Evolutionary conservation across 139 green algal species (phyloP), one percentile per base, ranked within the genome.

Genomic region (Coelastrella sp.): DNA sequence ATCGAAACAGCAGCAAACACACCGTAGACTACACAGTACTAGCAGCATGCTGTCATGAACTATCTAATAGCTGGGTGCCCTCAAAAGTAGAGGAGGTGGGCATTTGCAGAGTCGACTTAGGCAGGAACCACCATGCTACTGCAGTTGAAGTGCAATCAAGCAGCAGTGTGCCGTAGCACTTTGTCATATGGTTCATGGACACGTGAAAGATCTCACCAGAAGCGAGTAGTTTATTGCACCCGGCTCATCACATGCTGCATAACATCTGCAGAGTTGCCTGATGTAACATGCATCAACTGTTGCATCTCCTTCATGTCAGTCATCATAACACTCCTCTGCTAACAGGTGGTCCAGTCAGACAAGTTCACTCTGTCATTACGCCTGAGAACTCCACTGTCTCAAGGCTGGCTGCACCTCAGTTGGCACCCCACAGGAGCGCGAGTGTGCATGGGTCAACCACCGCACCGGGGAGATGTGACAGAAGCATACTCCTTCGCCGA

Each of bases 381-480:
- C 9, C 84, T 96, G 51, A 85, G 91, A 37, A 92, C 86, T 0
- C 45, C 90, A 0, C 19, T 86, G 5, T 38, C 38, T 3, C 66
- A 79, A 34, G 89, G 81, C 62, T 97, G 94, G 94, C 85, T 98
- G 85, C 90, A 94, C 50, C 76, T 98, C 4, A 91, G 81, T 53
- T 97, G 94, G 94, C 91, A 98, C 84, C 89, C 92, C 13, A 60
- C 68, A 9, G 89, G 85, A 27, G 92, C 86, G 23, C 74, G 90
- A 11, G 43, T 94, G 51, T 86, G 81, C 41, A 69, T 90, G 9
- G 87, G 87, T 15, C 57, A 76, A 51, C 50, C 85, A 15, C 91
- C 91, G 17, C 21, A 30, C 17, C 68, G 91, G 9, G 91, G 89
- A 2, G 76, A 76, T 51, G 71, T 87, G 9, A 45, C 88, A 15